Conservation (phyloP, 2,329 filamentous ascomycete species). For the Xylaria sp. region DNA sequence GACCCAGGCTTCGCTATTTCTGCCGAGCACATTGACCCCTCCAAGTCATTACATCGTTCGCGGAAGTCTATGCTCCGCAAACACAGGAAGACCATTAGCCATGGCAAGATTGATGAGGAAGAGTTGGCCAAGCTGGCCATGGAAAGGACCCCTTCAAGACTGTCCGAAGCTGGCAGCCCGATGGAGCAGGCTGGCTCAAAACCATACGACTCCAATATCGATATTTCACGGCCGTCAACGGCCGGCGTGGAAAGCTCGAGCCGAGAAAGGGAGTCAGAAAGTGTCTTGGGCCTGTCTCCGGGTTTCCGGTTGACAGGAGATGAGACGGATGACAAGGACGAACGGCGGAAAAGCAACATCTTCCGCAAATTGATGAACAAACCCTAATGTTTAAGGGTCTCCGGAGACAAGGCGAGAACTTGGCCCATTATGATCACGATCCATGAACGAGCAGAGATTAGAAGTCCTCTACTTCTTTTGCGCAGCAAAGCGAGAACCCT, state of each 20-base stretch:
- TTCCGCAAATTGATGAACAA: conserved; percentile 37
- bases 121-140: conserved; percentile 44
- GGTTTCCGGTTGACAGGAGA: conserved; percentile 27
- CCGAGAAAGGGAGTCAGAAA: conserved; percentile 24
- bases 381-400: conserved; percentile 12
- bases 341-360: conserved; percentile 30
- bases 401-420: not conserved
- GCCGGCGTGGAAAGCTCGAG: conserved; percentile 49
- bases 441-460: not conserved
- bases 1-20: conserved; percentile 62
- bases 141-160: conserved; percentile 18
- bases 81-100: conserved; percentile 53
- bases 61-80: conserved; percentile 54
- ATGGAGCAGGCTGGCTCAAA: conserved; percentile 32
- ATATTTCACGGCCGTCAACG: conserved; percentile 37
- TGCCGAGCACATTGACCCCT: conserved; percentile 57
- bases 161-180: conserved; percentile 33
- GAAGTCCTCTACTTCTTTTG: not conserved
- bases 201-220: conserved; percentile 24
- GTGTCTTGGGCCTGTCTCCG: conserved; percentile 21
- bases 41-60: conserved; percentile 49
- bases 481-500: not conserved
- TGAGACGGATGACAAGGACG: conserved; percentile 27
- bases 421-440: conserved; percentile 6
- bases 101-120: conserved; percentile 51